Evolutionary conservation across 2,329 filamentous ascomycete species (phyloP), one percentile per base, ranked within the genome.

Genomic region (Colletotrichum lindemuthianum): DNA sequence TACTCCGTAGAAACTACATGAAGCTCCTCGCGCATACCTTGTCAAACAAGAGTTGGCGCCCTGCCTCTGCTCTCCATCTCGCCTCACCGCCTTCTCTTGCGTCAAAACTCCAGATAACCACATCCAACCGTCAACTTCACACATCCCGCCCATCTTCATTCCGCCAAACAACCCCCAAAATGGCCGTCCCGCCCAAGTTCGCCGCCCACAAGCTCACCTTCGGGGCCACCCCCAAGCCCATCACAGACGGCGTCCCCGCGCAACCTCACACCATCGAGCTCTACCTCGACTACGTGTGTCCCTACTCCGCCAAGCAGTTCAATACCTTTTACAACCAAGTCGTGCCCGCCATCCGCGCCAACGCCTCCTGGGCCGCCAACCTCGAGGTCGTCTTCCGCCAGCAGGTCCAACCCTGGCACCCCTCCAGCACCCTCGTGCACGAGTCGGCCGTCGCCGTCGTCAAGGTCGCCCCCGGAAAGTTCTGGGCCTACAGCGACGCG

Each of bases 351-450:
- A 83, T 97, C 70, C 82, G 84, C 66, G 71, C 82, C 53, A 88
- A 88, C 71, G 88, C 91, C 68, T 71, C 79, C 32, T 83, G 81
- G 75, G 75, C 81, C 12, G 70, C 81, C 65, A 84, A 83, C 66
- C 80, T 97, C 3, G 85, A 91, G 71, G 83, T 97, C 70, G 86
- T 98, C 72, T 92, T 97, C 83, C 90, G 94, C 53, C 94, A 95
- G 76, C 93, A 97, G 76, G 88, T 97, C 72, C 93, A 97, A 81
- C 93, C 93, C 12, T 97, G 95, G 95, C 94, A 98, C 79, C 95
- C 95, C 2, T 93, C 91, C 16, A 93, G 88, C 44, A 93, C 91
- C 7, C 84, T 93, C 10, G 83, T 87, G 60, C 92, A 95, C 81
- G 95, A 98, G 84, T 91, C 93, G 37, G 94, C 83, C 4, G 86